Base-by-base conservation (phyloP, 208 protist species). In the Leishmania aethiopica region DNA sequence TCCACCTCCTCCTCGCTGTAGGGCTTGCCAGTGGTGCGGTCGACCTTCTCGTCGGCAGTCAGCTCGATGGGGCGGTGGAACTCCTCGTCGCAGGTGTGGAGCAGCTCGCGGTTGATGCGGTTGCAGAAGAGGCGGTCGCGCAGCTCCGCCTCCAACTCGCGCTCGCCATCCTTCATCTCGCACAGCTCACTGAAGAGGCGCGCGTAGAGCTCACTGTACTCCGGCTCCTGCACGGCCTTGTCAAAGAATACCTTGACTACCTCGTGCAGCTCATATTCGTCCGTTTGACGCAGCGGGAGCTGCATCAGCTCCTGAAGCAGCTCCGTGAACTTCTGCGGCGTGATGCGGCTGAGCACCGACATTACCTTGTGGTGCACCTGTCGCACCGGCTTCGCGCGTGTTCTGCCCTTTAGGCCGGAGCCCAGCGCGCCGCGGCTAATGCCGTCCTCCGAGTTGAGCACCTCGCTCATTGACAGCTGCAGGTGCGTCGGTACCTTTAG, bases 361-460 rank as follows among this genome's bases (percentile, higher is more conserved):
- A 97, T 89, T 42, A 97, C 92, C 80, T 97, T 97, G 86, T 96
- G 92, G 79, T 92, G 92, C 6, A 89, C 92, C 81, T 94, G 87
- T 22, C 93, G 90, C 19, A 93, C 89, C 35, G 89, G 88, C 82
- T 92, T 92, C 35, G 80, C 81, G 53, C 92, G 92, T 28, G 80
- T 83, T 55, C 88, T 86, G 25, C 77, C 83, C 83, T 88, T 93
- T 2, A 95, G 78, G 57, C 86, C 79, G 42, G 86, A 86, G 62
- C 92, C 92, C 11, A 97, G 80, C n/a, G 86, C 89, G 17, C 90
- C 94, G 72, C 94, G 91, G 35, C 59, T 88, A 49, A 89, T 74
- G 72, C 86, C 88, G 77, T 94, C 91, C 78, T 92, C 87, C 51
- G 85, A 67, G 57, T 85, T 81, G 6, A 87, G 72, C 15, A 86